Conservation (phyloP, 441 rosid genomes). For the Theobroma grandiflorum region DNA sequence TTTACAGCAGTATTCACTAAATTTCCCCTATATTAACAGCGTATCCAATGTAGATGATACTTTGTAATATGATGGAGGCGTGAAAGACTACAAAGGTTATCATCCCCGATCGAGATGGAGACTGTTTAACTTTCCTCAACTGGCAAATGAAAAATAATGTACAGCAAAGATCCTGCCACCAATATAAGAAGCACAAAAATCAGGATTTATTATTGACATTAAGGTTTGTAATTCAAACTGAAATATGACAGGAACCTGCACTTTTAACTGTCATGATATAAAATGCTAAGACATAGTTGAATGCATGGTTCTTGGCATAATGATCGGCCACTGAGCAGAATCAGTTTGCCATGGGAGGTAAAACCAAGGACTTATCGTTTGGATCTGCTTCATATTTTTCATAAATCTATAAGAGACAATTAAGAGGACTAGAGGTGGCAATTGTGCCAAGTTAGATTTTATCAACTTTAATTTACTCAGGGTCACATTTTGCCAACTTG, state of each 20-base stretch:
- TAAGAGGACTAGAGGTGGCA: neutral
- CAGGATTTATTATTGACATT: neutral
- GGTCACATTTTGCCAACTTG: neutral
- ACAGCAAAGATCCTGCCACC: neutral
- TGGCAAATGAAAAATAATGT: neutral
- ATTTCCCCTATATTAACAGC: neutral
- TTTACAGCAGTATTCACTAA: neutral
- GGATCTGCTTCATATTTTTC: neutral
- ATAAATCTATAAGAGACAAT: neutral
- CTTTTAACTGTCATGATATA: neutral
- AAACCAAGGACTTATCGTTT: neutral
- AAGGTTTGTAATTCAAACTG: neutral
- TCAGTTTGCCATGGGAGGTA: neutral
- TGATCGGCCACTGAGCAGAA: neutral
- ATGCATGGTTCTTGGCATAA: conserved; percentile 1
- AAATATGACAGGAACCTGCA: neutral
- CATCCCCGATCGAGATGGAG: neutral
- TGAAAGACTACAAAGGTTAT: neutral
- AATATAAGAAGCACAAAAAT: neutral
- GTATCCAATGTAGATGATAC: neutral
- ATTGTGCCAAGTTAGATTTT: neutral
- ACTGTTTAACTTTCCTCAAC: neutral
- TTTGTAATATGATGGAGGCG: neutral
- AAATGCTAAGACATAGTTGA: neutral
- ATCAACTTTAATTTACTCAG: neutral